Evolutionary conservation across 371 early-diverging fungal species (phyloP).

Genomic region (Blakeslea trispora): DNA sequence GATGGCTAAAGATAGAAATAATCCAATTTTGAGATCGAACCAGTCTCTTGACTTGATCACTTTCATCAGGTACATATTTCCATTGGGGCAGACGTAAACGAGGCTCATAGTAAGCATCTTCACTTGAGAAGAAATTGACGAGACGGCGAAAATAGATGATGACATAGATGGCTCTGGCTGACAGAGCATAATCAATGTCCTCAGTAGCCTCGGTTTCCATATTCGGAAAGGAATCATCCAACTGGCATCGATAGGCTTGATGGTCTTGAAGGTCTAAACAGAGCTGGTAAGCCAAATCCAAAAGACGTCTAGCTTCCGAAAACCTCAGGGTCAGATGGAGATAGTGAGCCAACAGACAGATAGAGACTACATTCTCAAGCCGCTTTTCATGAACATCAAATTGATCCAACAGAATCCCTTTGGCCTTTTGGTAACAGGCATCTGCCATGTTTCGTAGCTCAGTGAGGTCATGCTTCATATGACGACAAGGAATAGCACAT

Average conservation of each 20-base stretch:
- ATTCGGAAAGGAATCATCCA: not conserved
- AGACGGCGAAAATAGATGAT: not conserved
- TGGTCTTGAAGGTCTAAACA: slow-evolving; percentile 12
- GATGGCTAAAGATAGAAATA: slow-evolving; percentile 4
- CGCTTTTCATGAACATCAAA: slow-evolving; percentile 21
- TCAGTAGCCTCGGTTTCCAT: slow-evolving; percentile 1
- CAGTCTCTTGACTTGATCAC: not conserved
- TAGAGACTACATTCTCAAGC: slow-evolving; percentile 18
- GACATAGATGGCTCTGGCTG: slow-evolving; percentile 1
- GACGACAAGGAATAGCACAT: slow-evolving; percentile 15
- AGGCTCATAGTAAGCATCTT: not conserved
- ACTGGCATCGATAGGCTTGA: too few relatives aligned
- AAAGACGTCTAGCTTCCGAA: slow-evolving; percentile 5
- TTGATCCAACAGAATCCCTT: slow-evolving; percentile 18
- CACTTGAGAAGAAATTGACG: slow-evolving; percentile 4
- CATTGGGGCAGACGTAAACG: slow-evolving; percentile 3
- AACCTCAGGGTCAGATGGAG: slow-evolving; percentile 15
- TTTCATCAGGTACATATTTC: slow-evolving; percentile 8
- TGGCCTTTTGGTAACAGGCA: slow-evolving; percentile 13
- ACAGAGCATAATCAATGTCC: not conserved
- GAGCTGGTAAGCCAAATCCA: slow-evolving; percentile 15
- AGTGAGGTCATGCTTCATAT: not conserved
- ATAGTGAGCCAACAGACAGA: slow-evolving; percentile 18
- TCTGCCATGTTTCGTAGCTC: slow-evolving; percentile 17
- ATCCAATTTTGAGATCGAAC: slow-evolving; percentile 7